Conservation (phyloP, 805 yeast genomes). For the Schwanniomyces occidentalis region DNA sequence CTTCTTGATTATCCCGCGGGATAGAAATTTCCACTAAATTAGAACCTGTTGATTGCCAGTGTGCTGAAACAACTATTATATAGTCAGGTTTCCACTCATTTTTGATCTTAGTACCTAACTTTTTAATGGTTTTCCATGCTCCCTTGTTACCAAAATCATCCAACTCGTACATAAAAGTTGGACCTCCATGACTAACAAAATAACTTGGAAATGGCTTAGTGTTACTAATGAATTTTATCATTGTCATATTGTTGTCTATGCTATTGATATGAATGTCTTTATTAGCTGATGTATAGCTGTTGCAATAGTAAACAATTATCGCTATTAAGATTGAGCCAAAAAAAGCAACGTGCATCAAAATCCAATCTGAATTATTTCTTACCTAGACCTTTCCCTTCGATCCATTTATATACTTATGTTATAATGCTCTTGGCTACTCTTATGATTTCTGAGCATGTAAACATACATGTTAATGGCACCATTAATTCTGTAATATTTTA, state of each 20-base stretch:
- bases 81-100: conserved; percentile 59
- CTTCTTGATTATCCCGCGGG: conserved; percentile 32
- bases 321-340: no score
- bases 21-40: conserved; percentile 50
- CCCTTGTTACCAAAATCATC: conserved; percentile 56
- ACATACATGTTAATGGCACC: no score
- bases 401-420: no score
- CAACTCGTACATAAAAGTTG: conserved; percentile 65
- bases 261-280: neutral
- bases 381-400: no score
- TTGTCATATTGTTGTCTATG: conserved; percentile 1
- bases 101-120: conserved; percentile 54
- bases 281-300: neutral
- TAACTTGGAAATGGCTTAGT: conserved; percentile 51
- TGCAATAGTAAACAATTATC: neutral
- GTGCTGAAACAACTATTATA: conserved; percentile 70
- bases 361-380: no score
- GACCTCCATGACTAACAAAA: conserved; percentile 84
- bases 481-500: no score
- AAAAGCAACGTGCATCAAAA: no score
- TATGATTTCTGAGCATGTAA: no score
- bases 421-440: no score
- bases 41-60: conserved; percentile 59
- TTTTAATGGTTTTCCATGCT: conserved; percentile 54
- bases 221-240: conserved; percentile 11